These are phyloP conservation scores for Aspergillus kassunensis DNA, from an alignment of 495 filamentous ascomycete species.

Conservation along the genomic window DNA sequence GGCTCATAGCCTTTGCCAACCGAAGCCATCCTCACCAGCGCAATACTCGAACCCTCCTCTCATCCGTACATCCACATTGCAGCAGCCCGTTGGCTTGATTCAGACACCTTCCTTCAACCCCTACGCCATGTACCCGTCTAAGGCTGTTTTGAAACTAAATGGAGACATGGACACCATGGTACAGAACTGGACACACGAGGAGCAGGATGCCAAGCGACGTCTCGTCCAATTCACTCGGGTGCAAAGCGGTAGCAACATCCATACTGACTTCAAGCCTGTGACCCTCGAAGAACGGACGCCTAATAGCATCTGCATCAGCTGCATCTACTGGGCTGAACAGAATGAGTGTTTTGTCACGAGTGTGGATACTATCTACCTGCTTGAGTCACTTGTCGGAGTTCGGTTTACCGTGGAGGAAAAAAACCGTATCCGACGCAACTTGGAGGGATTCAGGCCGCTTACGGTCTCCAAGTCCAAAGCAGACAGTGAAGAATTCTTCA, in stretches of 20 bases:
- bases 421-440: conserved; percentile 91
- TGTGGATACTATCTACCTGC: conserved; percentile 89
- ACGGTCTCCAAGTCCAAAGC: conserved; percentile 89
- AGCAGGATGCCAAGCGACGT: conserved; percentile 69
- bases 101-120: conserved; percentile 63
- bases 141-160: conserved; percentile 77
- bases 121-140: conserved; percentile 78
- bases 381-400: conserved; percentile 80
- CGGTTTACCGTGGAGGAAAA: conserved; percentile 94
- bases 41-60: conserved; percentile 59
- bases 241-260: conserved; percentile 71
- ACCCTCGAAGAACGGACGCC: conserved; percentile 61
- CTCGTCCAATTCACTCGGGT: conserved; percentile 81
- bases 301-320: conserved; percentile 81
- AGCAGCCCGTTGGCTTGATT: conserved; percentile 48
- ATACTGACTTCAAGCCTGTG: conserved; percentile 67
- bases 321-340: conserved; percentile 90
- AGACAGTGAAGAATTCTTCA: conserved; percentile 96
- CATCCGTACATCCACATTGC: conserved; percentile 79
- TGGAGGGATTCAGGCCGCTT: conserved; percentile 84
- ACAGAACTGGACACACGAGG: conserved; percentile 72
- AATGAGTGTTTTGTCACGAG: conserved; percentile 88
- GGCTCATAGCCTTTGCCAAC: conserved; percentile 31
- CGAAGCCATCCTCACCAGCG: conserved; percentile 39
- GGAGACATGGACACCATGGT: conserved; percentile 81